These are phyloP conservation scores for Musa schizocarpa DNA, from an alignment of 176 grass and related monocot genomes.

Conservation along the genomic window DNA sequence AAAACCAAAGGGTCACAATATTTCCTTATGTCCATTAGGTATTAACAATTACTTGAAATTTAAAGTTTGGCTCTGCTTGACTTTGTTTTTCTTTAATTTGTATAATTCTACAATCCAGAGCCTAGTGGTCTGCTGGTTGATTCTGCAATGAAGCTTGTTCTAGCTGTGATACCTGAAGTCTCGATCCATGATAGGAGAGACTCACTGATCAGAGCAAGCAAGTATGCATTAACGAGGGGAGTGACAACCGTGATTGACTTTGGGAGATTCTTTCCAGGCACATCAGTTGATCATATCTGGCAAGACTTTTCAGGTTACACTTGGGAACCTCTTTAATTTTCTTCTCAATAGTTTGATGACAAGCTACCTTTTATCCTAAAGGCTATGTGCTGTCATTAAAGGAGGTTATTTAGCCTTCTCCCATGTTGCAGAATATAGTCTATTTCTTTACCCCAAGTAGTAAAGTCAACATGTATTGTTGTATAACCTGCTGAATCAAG, in stretches of 20 bases:
- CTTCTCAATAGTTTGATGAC: not conserved
- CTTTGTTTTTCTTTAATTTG: not conserved
- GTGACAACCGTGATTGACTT: conserved; percentile 81
- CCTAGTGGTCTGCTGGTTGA: conserved; percentile 75
- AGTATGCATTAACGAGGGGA: conserved; percentile 55
- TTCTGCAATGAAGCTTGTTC: conserved; percentile 69
- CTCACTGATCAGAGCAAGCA: conserved; percentile 59
- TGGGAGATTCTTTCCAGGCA: conserved; percentile 64
- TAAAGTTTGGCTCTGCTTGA: not conserved
- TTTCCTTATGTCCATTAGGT: not conserved
- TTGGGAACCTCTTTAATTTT: conserved; percentile 1
- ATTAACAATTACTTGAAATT: not conserved
- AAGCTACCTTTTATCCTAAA: not conserved
- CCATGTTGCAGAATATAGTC: not conserved
- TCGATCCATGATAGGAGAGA: conserved; percentile 56
- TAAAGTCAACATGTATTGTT: not conserved
- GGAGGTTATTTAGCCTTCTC: not conserved
- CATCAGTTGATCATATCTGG: conserved; percentile 38
- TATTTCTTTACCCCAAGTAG: not conserved
- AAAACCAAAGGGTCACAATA: too few species aligned
- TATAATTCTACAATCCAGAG: conserved; percentile 28
- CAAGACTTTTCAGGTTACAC: conserved; percentile 67
- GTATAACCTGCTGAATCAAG: not conserved
- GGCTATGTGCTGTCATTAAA: not conserved
- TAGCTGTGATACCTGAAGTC: conserved; percentile 37